Base-by-base conservation (phyloP, 2,329 filamentous ascomycete genomes). In the Ceratocystis alfenasii region DNA sequence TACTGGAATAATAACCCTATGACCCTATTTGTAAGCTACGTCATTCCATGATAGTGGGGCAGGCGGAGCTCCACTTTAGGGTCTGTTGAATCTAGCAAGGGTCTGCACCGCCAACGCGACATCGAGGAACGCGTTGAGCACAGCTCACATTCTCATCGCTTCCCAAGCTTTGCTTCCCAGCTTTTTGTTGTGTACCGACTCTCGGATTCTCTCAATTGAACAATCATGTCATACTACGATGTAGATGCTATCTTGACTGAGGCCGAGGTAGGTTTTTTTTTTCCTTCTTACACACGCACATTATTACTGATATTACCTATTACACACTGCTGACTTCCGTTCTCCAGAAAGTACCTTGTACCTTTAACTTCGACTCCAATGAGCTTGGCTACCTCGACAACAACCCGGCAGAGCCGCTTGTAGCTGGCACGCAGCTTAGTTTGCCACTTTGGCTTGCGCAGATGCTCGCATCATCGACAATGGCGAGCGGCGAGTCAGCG, bases 361-460 rank as follows among this genome's bases (percentile, higher is more conserved):
- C 89, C 63, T 96, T 97, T 77, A 89, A 96, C 73, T 83, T 96
- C 72, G 88, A 93, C 68, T 87, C 96, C 41, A 88, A 91, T 22
- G 86, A 89, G 66, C 83, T 97, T 59, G 92, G 92, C 70, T 90
- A 95, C 74, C 82, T 99, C 68, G 91, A 95, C 76, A 91, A 91
- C 72, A 93, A 90, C 72, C 82, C 88, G 28, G 74, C 76, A 1
- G 77, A 81, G 41, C 76, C 88, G 73, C 86, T 97, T 71, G 94
- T 93, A 74, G 77, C 86, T 65, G 89, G 89, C 68, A 93, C 90
- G 0, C 85, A 87, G 55, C 81, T 97, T 60, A 83, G 88, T 68
- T 85, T 97, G 0, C 94, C 94, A 1, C 81, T 97, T 70, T 99
- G 94, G 94, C 85, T 99, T 12, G 91, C 88, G 70, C 90, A 96